A percentile compares a stretch with the other conserved stretches of the same genome.
These are phyloP conservation scores for Schrenkiella parvula DNA, from an alignment of 345 rosid genomes.

Conservation along the genomic window DNA sequence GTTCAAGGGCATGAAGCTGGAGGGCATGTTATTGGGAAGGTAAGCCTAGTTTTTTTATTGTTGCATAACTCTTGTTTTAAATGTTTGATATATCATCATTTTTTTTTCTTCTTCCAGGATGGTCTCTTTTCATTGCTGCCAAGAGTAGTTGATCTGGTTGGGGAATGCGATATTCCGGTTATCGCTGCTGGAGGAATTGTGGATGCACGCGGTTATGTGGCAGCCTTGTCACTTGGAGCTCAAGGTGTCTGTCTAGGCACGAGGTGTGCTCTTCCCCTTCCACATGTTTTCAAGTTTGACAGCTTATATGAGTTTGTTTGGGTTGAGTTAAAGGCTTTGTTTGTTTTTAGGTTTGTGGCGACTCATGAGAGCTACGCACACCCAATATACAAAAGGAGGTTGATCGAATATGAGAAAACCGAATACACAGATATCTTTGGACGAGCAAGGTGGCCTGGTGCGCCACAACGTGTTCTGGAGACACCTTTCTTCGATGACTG, in stretches of 20 bases:
- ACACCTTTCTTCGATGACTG: slow-evolving; percentile 68
- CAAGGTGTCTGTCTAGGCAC: slow-evolving; percentile 83
- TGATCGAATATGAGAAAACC: slow-evolving; percentile 61
- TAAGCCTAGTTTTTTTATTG: slow-evolving; percentile 10
- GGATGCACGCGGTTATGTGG: slow-evolving; percentile 82
- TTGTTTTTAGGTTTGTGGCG: slow-evolving; percentile 60
- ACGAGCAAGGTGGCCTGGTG: slow-evolving; percentile 82
- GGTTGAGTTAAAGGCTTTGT: background rate
- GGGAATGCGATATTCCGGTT: slow-evolving; percentile 59
- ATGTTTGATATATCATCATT: background rate
- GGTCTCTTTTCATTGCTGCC: slow-evolving; percentile 68
- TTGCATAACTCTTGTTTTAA: background rate
- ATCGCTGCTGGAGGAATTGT: slow-evolving; percentile 84
- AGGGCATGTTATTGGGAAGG: slow-evolving; percentile 87
- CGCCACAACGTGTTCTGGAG: slow-evolving; percentile 66
- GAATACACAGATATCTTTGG: slow-evolving; percentile 75
- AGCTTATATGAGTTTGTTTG: background rate
- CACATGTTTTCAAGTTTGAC: background rate
- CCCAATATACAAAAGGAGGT: slow-evolving; percentile 65
- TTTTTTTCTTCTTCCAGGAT: slow-evolving; percentile 40
- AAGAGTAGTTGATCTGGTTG: slow-evolving; percentile 64
- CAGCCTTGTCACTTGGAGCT: slow-evolving; percentile 89
- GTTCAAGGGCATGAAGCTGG: slow-evolving; percentile 93
- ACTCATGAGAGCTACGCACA: slow-evolving; percentile 85
- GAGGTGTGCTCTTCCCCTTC: slow-evolving; percentile 40